Conservation (phyloP, 768 basidiomycete species). For the Pisolithus tinctorius region DNA sequence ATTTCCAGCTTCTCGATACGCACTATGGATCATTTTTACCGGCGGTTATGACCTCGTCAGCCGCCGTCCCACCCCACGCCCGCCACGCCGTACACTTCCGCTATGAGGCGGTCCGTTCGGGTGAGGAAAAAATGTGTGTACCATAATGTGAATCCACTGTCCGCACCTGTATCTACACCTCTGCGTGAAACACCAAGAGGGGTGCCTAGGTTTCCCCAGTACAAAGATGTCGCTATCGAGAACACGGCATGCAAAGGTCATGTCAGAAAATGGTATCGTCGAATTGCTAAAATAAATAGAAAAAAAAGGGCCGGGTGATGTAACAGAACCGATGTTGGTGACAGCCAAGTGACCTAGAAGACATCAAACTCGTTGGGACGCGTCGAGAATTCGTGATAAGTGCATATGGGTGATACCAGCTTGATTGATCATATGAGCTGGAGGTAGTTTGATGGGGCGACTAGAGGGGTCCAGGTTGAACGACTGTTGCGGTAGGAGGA, state of each 20-base stretch:
- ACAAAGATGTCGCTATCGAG: constrained; percentile 4
- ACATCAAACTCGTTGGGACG: constrained; percentile 27
- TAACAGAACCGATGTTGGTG: constrained; percentile 19
- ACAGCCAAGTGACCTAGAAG: constrained; percentile 14
- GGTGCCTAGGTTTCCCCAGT: neutral
- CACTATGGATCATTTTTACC: too few species aligned
- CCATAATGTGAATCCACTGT: neutral
- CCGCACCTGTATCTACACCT: too few species aligned
- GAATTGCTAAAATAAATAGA: constrained; percentile 23
- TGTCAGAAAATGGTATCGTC: constrained; percentile 24
- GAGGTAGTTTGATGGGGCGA: constrained; percentile 82
- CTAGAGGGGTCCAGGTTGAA: constrained; percentile 31
- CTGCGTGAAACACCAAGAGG: neutral
- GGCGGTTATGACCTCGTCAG: too few species aligned
- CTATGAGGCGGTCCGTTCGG: neutral
- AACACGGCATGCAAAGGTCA: constrained; percentile 13
- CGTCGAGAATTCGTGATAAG: constrained; percentile 20
- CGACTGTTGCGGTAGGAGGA: neutral
- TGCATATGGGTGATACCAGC: constrained; percentile 5
- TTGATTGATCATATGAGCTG: constrained; percentile 56
- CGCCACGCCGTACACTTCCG: too few species aligned
- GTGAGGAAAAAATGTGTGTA: neutral
- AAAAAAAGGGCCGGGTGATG: constrained; percentile 22
- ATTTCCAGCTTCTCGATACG: too few species aligned
- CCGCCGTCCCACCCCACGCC: too few species aligned